Conservation (phyloP, 345 rosid species). For the Sisymbrium irio region DNA sequence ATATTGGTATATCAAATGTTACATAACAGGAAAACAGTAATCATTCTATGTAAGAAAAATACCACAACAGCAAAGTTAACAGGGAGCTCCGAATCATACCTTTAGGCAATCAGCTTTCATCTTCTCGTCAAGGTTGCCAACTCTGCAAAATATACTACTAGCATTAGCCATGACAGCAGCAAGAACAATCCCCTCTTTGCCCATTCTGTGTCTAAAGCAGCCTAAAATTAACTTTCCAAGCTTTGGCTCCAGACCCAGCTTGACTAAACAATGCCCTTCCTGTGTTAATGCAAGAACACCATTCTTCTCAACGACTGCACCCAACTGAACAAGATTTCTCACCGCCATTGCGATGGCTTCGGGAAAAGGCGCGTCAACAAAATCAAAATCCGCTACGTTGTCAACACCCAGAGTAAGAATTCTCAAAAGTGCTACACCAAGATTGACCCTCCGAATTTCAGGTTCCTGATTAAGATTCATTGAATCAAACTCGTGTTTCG, state of each 20-base stretch:
- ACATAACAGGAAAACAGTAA: neutral
- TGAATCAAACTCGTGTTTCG: conserved; percentile 47
- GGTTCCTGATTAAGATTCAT: conserved; percentile 75
- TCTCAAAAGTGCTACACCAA: conserved; percentile 82
- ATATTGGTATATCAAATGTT: neutral
- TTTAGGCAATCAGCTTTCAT: conserved; percentile 74
- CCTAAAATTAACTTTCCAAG: conserved; percentile 78
- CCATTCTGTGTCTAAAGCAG: conserved; percentile 51
- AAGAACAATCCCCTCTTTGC: conserved; percentile 84
- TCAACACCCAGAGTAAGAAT: conserved; percentile 72
- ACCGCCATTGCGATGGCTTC: conserved; percentile 69
- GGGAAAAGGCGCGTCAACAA: conserved; percentile 80
- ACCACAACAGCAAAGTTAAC: neutral
- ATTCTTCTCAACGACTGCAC: conserved; percentile 52
- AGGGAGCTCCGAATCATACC: conserved; percentile 25
- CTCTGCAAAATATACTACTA: conserved; percentile 86
- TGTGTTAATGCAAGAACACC: conserved; percentile 55
- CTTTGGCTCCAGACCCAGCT: conserved; percentile 87
- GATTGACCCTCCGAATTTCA: conserved; percentile 88
- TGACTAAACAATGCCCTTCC: conserved; percentile 62
- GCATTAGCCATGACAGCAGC: conserved; percentile 91
- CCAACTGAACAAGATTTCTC: conserved; percentile 73
- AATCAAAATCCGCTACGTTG: conserved; percentile 62
- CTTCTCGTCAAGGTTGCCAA: conserved; percentile 67
- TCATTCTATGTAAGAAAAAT: neutral